Evolutionary conservation across 2,329 filamentous ascomycete species (phyloP), one percentile per base, ranked within the genome.

Genomic region (Diaporthe sp.): DNA sequence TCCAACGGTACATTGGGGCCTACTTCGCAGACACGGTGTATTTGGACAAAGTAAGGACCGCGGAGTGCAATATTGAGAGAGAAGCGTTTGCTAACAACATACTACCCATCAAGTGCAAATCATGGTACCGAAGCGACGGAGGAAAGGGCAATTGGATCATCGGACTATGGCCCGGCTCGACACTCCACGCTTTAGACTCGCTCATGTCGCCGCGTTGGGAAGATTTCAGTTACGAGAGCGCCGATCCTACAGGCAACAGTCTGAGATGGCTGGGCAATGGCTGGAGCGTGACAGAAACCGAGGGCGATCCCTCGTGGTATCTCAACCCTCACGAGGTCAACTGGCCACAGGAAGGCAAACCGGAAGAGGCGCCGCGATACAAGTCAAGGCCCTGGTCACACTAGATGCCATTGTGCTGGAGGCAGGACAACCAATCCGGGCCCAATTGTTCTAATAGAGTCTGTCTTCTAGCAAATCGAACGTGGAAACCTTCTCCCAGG

Each of bases 101-200:
- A n/a, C 9, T 25, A 30, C 40, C n/a, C 40, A 28, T 40, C 17
- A 45, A 68, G 13, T 90, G 89, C 79, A 85, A 85, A 75, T 88
- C 86, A 71, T 90, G 88, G 89, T 91, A 90, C 79, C 87, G 88
- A 78, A 83, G 84, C 42, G 83, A 84, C 13, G 83, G 83, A 28
- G 85, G 83, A 33, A 79, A 77, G 13, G 85, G 84, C 7, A 78
- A 84, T 69, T 80, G 82, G 71, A 81, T 87, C 67, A 82, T 83
- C 28, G 86, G 84, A 1, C 78, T 87, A 40, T 87, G 86, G 86
- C 86, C 86, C 0, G 86, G 86, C 6, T 85, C 83, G 38, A 84
- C 84, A 19, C 81, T 86, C 69, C 86, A 87, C 60, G 83, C 83
- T 12, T 77, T 87, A 6, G 85, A 87, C 79, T 80, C 83, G 15